Evolutionary conservation across 192 early-diverging fungal species (phyloP), one percentile per base, ranked within the genome.

Genomic region (Chytriomyces confervae): DNA sequence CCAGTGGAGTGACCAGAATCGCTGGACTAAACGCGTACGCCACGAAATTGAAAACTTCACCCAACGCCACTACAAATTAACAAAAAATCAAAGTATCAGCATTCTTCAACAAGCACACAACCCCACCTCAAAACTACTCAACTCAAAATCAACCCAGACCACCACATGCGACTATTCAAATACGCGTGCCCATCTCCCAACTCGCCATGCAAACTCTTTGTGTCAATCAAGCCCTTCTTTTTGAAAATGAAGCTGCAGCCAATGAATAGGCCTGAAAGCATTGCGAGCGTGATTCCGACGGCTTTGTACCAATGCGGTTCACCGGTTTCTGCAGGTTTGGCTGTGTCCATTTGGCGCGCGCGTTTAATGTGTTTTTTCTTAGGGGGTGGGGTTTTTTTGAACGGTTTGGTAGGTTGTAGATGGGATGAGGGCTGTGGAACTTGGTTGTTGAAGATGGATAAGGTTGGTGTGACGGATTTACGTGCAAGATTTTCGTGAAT

Each of bases 21-120:
- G 95, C 94, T 6, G 95, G 95, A 50, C 93, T 92, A 87, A 97
- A 97, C 29, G 94, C 94, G 80, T 97, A 97, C 4, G 95, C 96
- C 2, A 93, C 91, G 84, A 97, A 96, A 85, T 97, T 97, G 69
- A 91, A 91, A 75, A 95, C 86, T 87, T 97, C 95, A 71, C 95
- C 95, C 45, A 95, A 79, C 7, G 89, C 92, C 94, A 97, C 92
- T 74, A 65, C 24, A n/a, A n/a, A 77, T 63, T 3, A 46, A 7
- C 20, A 78, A 29, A 7, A 16, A 29, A 20, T 66, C 64, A 66
- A 70, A 18, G 2, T 0, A 60, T 62, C 60, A 60, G 44, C 61
- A 18, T 5, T 76, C 13, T 1, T 27, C 69, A 16, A n/a, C 20
- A n/a, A 51, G 63, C 47, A 27, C 70, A 44, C 20, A 10, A 2